phyloP scores from a whole-genome alignment of 352 stramenopile genomes.

The Phytophthora quininea region DNA sequence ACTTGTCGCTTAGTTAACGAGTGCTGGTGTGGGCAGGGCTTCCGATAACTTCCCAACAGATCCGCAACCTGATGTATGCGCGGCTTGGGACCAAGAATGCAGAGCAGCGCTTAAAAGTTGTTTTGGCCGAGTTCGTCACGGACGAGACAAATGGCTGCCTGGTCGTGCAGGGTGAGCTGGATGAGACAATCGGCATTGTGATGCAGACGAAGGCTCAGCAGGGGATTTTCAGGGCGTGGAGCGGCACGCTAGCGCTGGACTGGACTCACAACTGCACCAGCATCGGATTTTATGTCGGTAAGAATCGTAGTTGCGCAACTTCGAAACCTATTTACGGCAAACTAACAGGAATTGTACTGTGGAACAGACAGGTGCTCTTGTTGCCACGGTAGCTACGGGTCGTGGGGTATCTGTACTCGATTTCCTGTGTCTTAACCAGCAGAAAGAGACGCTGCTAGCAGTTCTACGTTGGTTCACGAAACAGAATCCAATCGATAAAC shows the following conservation, averaged over 20 bases:
- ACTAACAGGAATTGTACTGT: background rate
- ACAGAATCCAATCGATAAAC: background rate
- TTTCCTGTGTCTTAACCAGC: constrained; percentile 5
- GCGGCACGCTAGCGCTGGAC: background rate
- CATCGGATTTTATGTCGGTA: constrained; percentile 7
- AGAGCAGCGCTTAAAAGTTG: background rate
- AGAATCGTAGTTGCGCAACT: constrained; percentile 8
- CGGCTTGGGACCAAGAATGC: background rate
- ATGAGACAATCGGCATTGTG: background rate
- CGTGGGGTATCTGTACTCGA: background rate
- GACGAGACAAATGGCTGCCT: background rate
- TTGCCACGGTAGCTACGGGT: background rate
- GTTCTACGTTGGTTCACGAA: constrained; percentile 6
- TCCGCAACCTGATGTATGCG: background rate
- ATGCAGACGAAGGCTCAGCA: background rate
- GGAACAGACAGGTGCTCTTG: background rate
- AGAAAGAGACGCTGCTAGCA: background rate
- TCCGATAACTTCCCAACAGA: background rate
- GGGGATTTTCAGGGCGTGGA: background rate
- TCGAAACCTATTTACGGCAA: background rate
- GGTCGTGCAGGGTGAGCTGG: background rate
- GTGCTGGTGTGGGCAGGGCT: background rate
- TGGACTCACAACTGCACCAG: constrained; percentile 8
- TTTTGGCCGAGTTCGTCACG: background rate
- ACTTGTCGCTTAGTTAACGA: background rate